phyloP scores from a whole-genome alignment of 768 basidiomycete genomes.

The Naematelia aurantialba region DNA sequence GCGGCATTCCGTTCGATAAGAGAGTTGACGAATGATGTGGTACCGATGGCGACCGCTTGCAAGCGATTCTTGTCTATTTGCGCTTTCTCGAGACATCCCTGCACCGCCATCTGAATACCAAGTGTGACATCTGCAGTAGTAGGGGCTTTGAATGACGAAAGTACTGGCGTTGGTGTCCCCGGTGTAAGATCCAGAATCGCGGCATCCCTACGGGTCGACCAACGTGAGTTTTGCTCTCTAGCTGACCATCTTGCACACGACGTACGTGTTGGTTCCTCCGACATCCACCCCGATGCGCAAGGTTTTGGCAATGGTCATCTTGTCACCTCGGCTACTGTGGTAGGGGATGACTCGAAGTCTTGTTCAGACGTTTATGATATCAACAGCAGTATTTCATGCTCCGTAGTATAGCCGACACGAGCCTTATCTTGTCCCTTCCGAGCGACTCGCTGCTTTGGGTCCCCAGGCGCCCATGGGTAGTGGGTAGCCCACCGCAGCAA shows the following conservation, averaged over 20 bases:
- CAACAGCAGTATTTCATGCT: no score
- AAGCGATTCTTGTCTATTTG: conserved; percentile 52
- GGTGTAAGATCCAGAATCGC: conserved; percentile 51
- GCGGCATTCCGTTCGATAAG: conserved; percentile 60
- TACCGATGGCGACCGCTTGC: conserved; percentile 61
- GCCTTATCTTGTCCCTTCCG: background rate
- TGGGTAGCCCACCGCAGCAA: background rate
- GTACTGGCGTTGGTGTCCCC: conserved; percentile 34
- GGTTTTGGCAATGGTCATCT: conserved; percentile 8
- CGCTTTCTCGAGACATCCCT: conserved; percentile 53
- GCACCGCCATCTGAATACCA: conserved; percentile 60
- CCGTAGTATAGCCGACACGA: no score
- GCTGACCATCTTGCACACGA: no score
- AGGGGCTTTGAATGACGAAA: conserved; percentile 53
- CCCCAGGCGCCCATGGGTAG: background rate
- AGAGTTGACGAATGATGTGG: conserved; percentile 64
- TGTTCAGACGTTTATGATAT: no score
- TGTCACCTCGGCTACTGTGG: background rate
- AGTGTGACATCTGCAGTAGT: conserved; percentile 61
- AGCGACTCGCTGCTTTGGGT: background rate
- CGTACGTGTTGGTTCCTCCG: conserved; percentile 34
- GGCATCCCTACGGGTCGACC: conserved; percentile 38
- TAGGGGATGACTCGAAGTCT: no score
- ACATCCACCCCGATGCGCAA: conserved; percentile 33
- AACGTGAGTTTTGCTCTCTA: background rate